Conservation (phyloP, 2,329 filamentous ascomycete species). For the Beauveria medogensis region DNA sequence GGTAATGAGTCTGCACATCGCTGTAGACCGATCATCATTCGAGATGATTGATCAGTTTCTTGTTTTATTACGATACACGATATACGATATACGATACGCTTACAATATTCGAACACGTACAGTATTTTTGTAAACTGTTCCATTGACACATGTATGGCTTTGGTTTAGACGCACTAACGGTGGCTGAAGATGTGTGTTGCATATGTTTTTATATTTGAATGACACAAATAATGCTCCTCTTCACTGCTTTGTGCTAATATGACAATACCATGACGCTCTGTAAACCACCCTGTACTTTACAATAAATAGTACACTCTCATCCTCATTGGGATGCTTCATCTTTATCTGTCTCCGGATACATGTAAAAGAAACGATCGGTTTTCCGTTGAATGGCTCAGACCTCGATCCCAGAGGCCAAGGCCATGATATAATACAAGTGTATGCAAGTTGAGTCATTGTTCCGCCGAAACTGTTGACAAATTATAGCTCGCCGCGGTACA, state of each 20-base stretch:
- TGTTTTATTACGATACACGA: background rate
- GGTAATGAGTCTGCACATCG: background rate
- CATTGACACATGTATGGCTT: too few species aligned
- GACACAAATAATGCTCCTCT: background rate
- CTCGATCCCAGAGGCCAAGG: background rate
- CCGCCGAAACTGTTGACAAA: background rate
- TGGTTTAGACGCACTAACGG: too few species aligned
- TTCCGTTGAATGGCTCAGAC: background rate
- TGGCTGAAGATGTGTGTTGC: too few species aligned
- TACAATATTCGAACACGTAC: too few species aligned
- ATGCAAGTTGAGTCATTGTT: background rate
- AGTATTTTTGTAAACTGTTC: too few species aligned
- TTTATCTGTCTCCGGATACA: background rate
- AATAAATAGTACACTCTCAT: conserved; percentile 7
- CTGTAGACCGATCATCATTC: background rate
- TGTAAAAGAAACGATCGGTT: background rate
- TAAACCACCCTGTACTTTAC: background rate
- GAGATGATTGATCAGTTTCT: background rate
- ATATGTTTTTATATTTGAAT: too few species aligned
- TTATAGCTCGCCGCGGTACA: conserved; percentile 44
- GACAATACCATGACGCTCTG: conserved; percentile 9
- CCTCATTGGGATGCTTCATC: background rate
- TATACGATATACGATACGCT: too few species aligned
- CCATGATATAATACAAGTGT: conserved; percentile 6
- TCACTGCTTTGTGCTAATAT: background rate